Evolutionary conservation across 768 basidiomycete genomes (phyloP), one percentile per base, ranked within the genome.

Genomic region (Rhodotorula sphaerocarpa): DNA sequence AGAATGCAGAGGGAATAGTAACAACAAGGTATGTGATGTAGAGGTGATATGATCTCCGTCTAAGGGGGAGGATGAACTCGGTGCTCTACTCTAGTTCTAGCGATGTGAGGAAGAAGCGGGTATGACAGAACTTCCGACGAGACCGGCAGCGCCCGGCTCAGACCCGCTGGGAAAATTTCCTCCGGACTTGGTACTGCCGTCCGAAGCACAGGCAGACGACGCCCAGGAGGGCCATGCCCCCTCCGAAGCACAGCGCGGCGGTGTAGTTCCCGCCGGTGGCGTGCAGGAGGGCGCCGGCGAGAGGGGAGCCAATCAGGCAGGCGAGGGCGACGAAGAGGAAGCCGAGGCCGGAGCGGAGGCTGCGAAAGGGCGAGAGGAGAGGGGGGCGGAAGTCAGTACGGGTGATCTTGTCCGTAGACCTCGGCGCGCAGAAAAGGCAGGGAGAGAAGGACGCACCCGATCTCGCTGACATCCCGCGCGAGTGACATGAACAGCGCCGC

Each of bases 251-350:
- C 25, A 60, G 58, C 14, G 67, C 59, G 3, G 63, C 60, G 27
- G 43, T 43, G 54, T 69, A 69, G 27, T 20, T 21, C 7, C 63
- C 63, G 33, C 36, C 50, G 1, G 68, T 65, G 5, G 55, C 50
- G 7, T n/a, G 30, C 42, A 69, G 64, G 46, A 69, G 50, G 1
- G 64, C 68, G 16, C 68, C 68, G 7, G 68, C 68, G 51, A 66
- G 56, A 16, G 68, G 68, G 0, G 60, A 60, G 6, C 68, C 64
- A 58, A 69, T 66, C 10, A 69, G 51, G 14, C 57, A 50, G 3
- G 63, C 64, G 47, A 69, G 42, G 23, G 41, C 68, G 61, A 69
- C 59, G 45, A 58, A 58, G 58, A 59, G 39, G 58, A 69, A 65
- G 14, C 64, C 68, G 50, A 69, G 15, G 11, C 68, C 68, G n/a